Evolutionary conservation across 441 rosid genomes (phyloP).

Genomic region (Geranium incanum): DNA sequence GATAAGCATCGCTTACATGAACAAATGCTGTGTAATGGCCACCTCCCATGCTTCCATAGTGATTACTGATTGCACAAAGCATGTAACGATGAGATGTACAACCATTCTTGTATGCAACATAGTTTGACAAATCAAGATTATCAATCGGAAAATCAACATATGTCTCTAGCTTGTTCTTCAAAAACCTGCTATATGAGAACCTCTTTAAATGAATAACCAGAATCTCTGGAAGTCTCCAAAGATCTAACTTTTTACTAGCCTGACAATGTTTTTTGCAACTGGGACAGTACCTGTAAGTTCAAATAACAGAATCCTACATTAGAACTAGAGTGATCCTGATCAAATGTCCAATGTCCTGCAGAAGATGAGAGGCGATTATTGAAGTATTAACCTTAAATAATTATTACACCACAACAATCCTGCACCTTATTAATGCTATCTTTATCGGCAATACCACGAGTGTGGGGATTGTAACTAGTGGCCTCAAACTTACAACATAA

Average conservation of each 20-base stretch:
- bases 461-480: neutral
- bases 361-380: neutral
- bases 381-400: constrained; percentile 1
- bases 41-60: constrained; percentile 76
- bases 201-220: constrained; percentile 66
- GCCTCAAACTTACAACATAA: neutral
- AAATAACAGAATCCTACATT: constrained; percentile 18
- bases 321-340: constrained; percentile 19
- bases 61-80: constrained; percentile 75
- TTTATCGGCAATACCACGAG: neutral
- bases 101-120: constrained; percentile 41
- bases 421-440: neutral
- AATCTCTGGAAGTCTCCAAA: constrained; percentile 76
- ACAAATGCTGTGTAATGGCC: constrained; percentile 83
- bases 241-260: constrained; percentile 71
- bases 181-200: constrained; percentile 59
- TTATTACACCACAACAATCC: neutral
- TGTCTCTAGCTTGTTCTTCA: constrained; percentile 70
- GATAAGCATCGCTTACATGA: constrained; percentile 48
- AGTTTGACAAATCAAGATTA: constrained; percentile 57
- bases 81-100: constrained; percentile 44
- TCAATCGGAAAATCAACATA: constrained; percentile 65
- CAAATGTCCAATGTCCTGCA: constrained; percentile 9
- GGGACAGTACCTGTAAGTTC: constrained; percentile 55
- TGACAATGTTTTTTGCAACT: constrained; percentile 63